phyloP scores from a whole-genome alignment of 495 filamentous ascomycete species.

The Xylaria sp. region DNA sequence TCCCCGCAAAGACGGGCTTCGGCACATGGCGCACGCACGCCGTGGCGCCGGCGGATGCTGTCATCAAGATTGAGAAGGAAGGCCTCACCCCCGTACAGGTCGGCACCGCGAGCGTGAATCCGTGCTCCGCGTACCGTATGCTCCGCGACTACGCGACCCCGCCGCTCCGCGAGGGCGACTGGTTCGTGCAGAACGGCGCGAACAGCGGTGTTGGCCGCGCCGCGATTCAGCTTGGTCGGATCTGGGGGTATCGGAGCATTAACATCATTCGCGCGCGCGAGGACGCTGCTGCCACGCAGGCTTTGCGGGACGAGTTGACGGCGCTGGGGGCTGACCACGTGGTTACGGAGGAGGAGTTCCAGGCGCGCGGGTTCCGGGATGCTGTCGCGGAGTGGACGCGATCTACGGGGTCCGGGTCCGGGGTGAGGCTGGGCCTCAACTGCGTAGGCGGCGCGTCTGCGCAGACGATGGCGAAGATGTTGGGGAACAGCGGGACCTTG shows the following conservation, averaged over 20 bases:
- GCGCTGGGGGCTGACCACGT: conserved; percentile 81
- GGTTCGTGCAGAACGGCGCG: conserved; percentile 96
- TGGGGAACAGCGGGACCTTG: conserved; percentile 71
- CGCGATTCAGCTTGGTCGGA: conserved; percentile 79
- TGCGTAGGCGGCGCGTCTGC: conserved; percentile 93
- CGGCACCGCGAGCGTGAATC: conserved; percentile 88
- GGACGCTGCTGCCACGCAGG: conserved; percentile 65
- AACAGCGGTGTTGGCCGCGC: conserved; percentile 90
- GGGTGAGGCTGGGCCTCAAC: conserved; percentile 80
- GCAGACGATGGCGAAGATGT: conserved; percentile 70
- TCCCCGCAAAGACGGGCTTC: conserved; percentile 78
- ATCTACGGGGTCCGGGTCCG: conserved; percentile 70
- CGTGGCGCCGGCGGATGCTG: conserved; percentile 61
- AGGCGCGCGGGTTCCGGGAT: conserved; percentile 64
- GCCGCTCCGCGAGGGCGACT: conserved; percentile 66
- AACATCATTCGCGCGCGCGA: conserved; percentile 80
- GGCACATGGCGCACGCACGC: conserved; percentile 96
- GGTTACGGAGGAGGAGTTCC: conserved; percentile 77
- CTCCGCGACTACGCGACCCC: conserved; percentile 74
- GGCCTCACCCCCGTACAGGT: conserved; percentile 77
- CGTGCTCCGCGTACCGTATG: conserved; percentile 92
- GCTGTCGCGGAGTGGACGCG: conserved; percentile 68
- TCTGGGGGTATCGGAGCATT: conserved; percentile 87
- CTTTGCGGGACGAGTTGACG: conserved; percentile 71
- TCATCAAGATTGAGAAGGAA: conserved; percentile 71